Evolutionary conservation across 2,329 filamentous ascomycete species (phyloP), one percentile per base, ranked within the genome.

Genomic region (Sporothrix luriei): DNA sequence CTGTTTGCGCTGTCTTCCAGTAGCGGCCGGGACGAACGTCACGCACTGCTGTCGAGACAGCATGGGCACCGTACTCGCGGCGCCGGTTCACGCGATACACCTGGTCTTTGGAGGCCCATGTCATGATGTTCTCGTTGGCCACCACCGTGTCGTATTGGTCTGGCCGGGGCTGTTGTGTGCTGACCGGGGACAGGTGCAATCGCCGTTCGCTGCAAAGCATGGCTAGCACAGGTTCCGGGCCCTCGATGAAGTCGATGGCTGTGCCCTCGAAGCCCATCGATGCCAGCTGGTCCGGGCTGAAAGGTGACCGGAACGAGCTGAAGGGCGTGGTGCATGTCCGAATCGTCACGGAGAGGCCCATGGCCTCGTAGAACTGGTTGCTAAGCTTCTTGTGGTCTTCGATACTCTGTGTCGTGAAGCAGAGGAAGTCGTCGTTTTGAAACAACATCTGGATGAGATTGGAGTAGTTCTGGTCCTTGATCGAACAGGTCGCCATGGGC

Each of bases 171-270:
- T 92, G 87, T 5, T 78, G 78, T 16, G 88, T 80, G 19, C 86
- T 83, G 57, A 94, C 85, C 0, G 88, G 92, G 6, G 90, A 89
- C 33, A 82, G 81, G 74, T 97, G 88, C 7, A 97, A 79, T 68
- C 82, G 85, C 70, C 85, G 87, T 74, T 91, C 90, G 14, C 88
- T 85, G 78, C 93, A 97, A 26, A 99, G 85, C 91, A 97, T 95
- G 7, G 92, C 90, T 46, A 98, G 81, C 1, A 99, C 92, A 1
- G 91, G 86, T 1, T 90, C 88, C 0, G 96, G 96, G 0, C 94
- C 95, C 46, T 89, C 85, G 6, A 99, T 77, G 70, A 86, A 92
- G 76, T 98, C 91, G 33, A 91, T 83, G 0, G 93, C 89, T 81
- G 91, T 97, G 1, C 90, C 89, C 73, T 96, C 90, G 65, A 99